Base-by-base conservation (phyloP, 169 alveolate species). In the Eimeria praecox region DNA sequence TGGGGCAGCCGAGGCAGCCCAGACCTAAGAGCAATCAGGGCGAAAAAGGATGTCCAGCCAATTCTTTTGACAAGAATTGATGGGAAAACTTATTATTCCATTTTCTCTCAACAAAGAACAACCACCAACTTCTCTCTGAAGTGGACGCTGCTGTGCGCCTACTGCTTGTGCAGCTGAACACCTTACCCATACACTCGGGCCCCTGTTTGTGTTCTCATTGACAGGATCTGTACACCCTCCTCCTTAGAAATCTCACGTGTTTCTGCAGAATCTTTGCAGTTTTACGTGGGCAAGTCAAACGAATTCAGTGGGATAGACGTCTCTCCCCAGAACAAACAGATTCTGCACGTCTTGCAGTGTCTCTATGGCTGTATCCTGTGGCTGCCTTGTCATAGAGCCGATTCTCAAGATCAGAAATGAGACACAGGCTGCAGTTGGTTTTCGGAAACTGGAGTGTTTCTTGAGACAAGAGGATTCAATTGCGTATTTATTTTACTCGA, bases 1-100 rank as follows among this genome's bases (percentile, higher is more conserved):
- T 73, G 83, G 83, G 83, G 83, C 49, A 40, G 49, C 83, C 83
- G 83, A 73, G 83, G 52, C 52, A 73, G 83, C 83, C 2, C 54
- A 33, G 52, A 40, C 83, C 54, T 54, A 73, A 16, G 54, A 20
- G 44, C 9, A 73, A 33, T 6, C 83, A 4, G 27, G 54, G 30
- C 16, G 30, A 33, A 73, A 38, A 40, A 73, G 14, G 22, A 35
- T 8, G 24, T 33, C 30, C 27, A 8, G 16, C n/a, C 18, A 6
- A 0, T 38, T 38, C 20, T 73, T 35, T 27, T 73, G 83, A 40
- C 52, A 73, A 30, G 52, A 35, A 12, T 16, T 30, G 4, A 38
- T 73, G 9, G 0, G 14, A 38, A 27, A 38, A 35, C 38, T 0
- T 12, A 33, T 5, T 33, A 73, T 38, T 73, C 24, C 33, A 16